Conservation (phyloP, 352 stramenopile genomes). For the Phytopythium sindhum region DNA sequence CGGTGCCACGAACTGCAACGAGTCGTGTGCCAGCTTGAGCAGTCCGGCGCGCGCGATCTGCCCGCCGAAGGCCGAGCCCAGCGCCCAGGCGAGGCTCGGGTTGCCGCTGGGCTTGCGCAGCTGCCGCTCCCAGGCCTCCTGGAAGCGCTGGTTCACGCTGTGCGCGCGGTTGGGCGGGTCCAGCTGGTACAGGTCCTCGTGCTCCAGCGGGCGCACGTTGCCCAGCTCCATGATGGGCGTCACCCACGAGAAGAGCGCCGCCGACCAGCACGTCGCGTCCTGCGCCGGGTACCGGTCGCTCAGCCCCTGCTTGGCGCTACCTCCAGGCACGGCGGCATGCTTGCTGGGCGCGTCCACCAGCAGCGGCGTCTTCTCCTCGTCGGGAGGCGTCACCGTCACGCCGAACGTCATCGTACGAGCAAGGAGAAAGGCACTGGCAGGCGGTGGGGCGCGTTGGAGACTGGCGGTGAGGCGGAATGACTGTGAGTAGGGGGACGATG, state of each 20-base stretch:
- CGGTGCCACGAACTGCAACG: constrained; percentile 79
- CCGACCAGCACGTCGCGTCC: constrained; percentile 40
- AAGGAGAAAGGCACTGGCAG: neutral
- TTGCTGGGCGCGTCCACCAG: constrained; percentile 54
- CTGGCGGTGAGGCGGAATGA: neutral
- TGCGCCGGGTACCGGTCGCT: constrained; percentile 66
- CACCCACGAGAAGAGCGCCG: constrained; percentile 86
- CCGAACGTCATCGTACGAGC: neutral
- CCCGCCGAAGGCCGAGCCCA: constrained; percentile 51
- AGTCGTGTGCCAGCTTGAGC: constrained; percentile 80
- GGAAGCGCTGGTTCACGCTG: neutral
- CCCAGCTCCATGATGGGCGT: constrained; percentile 84
- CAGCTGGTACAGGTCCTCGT: constrained; percentile 83
- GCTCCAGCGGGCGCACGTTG: constrained; percentile 70
- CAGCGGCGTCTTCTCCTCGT: constrained; percentile 54
- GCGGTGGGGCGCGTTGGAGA: neutral
- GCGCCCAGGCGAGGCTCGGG: constrained; percentile 55
- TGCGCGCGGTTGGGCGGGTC: constrained; percentile 62
- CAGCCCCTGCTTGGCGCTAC: constrained; percentile 48
- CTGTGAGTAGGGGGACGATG: too few relatives aligned
- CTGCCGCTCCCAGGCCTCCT: constrained; percentile 48
- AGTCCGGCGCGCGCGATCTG: constrained; percentile 51
- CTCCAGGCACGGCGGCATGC: too few relatives aligned
- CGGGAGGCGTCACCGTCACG: constrained; percentile 2
- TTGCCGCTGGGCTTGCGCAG: constrained; percentile 9